phyloP scores from a whole-genome alignment of 2,329 filamentous ascomycete species.

The Ceratocystis diversiconidia region DNA sequence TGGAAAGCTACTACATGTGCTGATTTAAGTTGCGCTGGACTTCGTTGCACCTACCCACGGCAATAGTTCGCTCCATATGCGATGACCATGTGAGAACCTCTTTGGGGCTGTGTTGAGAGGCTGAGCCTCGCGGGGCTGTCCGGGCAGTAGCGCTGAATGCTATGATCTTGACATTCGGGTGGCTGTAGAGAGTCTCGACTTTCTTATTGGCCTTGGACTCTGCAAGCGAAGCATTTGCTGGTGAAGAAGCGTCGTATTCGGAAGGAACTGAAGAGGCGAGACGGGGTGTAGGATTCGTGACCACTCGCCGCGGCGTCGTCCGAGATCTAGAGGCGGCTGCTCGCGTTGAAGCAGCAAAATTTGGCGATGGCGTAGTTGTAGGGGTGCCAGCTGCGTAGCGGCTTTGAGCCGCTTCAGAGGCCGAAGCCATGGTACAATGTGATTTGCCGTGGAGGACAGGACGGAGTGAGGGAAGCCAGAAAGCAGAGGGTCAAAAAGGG shows the following conservation, averaged over 20 bases:
- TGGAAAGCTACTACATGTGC: not conserved
- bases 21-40: constrained; percentile 6
- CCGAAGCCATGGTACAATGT: not conserved
- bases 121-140: constrained; percentile 20
- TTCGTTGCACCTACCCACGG: constrained; percentile 43
- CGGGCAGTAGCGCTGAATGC: constrained; percentile 33
- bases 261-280: constrained; percentile 3
- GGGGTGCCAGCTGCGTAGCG: constrained; percentile 12
- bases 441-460: too few species aligned
- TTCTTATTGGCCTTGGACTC: constrained; percentile 16
- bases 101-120: constrained; percentile 35
- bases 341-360: constrained; percentile 14
- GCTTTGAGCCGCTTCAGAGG: constrained; percentile 14
- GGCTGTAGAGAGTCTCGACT: constrained; percentile 60
- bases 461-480: too few species aligned
- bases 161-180: constrained; percentile 56
- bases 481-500: not conserved
- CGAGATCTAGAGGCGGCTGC: constrained; percentile 12
- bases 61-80: constrained; percentile 66
- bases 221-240: constrained; percentile 5
- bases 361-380: constrained; percentile 8
- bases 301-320: constrained; percentile 14
- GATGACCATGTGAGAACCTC: constrained; percentile 56
- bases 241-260: constrained; percentile 12
- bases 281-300: constrained; percentile 15